Percentiles rank a stretch among this genome's conserved stretches.
Evolutionary conservation across 257 asterid species (phyloP).

Genomic region (Plantago ovata): DNA sequence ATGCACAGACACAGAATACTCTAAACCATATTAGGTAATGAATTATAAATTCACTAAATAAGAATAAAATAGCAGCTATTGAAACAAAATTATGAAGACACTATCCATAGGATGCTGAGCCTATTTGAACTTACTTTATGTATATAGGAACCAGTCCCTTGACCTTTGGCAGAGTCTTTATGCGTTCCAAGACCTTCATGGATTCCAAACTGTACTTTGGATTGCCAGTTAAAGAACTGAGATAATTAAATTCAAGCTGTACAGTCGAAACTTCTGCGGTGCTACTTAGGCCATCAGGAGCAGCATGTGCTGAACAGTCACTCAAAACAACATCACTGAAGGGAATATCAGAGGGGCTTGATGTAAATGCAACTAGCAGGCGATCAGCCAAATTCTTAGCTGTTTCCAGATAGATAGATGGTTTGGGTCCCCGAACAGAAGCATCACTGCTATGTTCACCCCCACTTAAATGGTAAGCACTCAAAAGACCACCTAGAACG

Average conservation of each 20-base stretch:
- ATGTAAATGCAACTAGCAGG: conserved; percentile 75
- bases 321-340: conserved; percentile 76
- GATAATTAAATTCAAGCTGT: conserved; percentile 95
- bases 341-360: conserved; percentile 81
- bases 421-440: conserved; percentile 59
- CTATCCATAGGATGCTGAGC: too few species aligned
- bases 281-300: conserved; percentile 95
- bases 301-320: conserved; percentile 77
- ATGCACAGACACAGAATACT: background rate
- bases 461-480: conserved; percentile 92
- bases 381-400: conserved; percentile 89
- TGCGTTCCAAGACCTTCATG: conserved; percentile 91
- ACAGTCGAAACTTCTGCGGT: conserved; percentile 87
- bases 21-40: conserved; percentile 5
- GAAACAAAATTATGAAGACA: too few species aligned
- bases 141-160: conserved; percentile 95
- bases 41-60: conserved; percentile 6
- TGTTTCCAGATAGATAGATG: conserved; percentile 73
- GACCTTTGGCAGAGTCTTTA: conserved; percentile 70
- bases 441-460: conserved; percentile 47
- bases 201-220: conserved; percentile 73
- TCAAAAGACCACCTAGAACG: conserved; percentile 84
- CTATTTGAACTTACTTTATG: conserved; percentile 51
- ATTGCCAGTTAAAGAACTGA: conserved; percentile 77
- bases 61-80: background rate